phyloP scores from a whole-genome alignment of 2,329 filamentous ascomycete genomes.

The Neopestalotiopsis sp. region DNA sequence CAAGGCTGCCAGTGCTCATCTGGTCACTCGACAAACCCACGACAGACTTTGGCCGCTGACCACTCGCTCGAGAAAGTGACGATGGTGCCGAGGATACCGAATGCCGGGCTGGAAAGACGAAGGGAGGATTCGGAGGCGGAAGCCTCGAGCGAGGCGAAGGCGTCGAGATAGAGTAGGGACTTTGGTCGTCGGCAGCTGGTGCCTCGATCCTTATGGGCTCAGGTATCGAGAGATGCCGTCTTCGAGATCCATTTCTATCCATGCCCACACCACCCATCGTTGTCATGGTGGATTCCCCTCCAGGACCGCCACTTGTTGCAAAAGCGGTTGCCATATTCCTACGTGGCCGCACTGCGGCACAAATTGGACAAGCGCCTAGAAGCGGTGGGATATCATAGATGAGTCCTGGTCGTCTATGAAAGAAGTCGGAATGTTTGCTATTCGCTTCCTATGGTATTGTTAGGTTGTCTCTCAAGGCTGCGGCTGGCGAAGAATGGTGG shows the following conservation, averaged over 20 bases:
- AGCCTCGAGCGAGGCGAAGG: conserved; percentile 40
- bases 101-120: conserved; percentile 64
- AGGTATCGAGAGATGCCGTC: conserved; percentile 33
- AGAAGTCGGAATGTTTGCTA: neutral
- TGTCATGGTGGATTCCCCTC: conserved; percentile 32
- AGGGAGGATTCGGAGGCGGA: conserved; percentile 67
- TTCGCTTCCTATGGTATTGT: conserved; percentile 4
- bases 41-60: conserved; percentile 58
- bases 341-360: conserved; percentile 39
- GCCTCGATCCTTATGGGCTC: conserved; percentile 32
- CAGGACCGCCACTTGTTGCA: conserved; percentile 40
- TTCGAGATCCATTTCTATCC: conserved; percentile 28
- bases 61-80: conserved; percentile 53
- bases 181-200: conserved; percentile 29
- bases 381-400: conserved; percentile 32
- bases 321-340: conserved; percentile 40
- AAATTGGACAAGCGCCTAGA: conserved; percentile 33
- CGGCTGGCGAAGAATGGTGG: conserved; percentile 3
- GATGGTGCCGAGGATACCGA: conserved; percentile 54
- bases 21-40: conserved; percentile 44
- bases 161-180: conserved; percentile 35
- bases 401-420: neutral
- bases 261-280: conserved; percentile 19
- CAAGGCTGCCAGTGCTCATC: conserved; percentile 20
- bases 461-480: neutral